Evolutionary conservation across 441 rosid species (phyloP), one percentile per base, ranked within the genome.

Genomic region (Euphorbia corollata): DNA sequence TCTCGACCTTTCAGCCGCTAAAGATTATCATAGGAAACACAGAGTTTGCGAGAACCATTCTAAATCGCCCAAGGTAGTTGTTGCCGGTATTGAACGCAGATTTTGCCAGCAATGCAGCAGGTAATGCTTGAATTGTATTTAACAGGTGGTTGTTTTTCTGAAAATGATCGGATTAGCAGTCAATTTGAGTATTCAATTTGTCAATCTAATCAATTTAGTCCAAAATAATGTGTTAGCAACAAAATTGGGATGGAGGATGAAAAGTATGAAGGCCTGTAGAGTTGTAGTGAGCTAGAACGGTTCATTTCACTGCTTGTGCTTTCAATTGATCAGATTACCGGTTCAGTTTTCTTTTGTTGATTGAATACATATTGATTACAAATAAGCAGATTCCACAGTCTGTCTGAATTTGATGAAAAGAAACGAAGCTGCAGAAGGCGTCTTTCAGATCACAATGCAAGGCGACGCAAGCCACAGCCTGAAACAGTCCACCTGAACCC

Each of bases 41-140:
- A 81, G 89, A 80, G 88, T 91, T 63, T 91, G 97, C 71, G 89
- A 81, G 76, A 78, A 27, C 55, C 97, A 91, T 86, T 92, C 97
- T 0, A 90, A 87, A 79, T 77, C 82, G 76, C 87, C 96, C 8
- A 86, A 79, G 79, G 98, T 90, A 38, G 72, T 77, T 63, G 94
- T 92, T 48, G 79, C 78, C 71, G 96, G 96, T 48, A 62, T 84
- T 20, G 97, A 90, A 74, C 91, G 91, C 19, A 80, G 97, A 73
- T 92, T 92, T 77, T 92, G 97, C 79, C 98, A 92, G 82, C 97
- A 92, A 73, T 92, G 98, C 65, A 92, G 98, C 90, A 90, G 92
- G 97, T 88, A 75, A 69, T 18, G 34, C 51, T 63, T 68, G 59
- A 27, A 24, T 61, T 6, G 8, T 50, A 18, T 50, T 38, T 4